phyloP scores from a whole-genome alignment of 2,329 filamentous ascomycete genomes.

The Fusarium tupiense region DNA sequence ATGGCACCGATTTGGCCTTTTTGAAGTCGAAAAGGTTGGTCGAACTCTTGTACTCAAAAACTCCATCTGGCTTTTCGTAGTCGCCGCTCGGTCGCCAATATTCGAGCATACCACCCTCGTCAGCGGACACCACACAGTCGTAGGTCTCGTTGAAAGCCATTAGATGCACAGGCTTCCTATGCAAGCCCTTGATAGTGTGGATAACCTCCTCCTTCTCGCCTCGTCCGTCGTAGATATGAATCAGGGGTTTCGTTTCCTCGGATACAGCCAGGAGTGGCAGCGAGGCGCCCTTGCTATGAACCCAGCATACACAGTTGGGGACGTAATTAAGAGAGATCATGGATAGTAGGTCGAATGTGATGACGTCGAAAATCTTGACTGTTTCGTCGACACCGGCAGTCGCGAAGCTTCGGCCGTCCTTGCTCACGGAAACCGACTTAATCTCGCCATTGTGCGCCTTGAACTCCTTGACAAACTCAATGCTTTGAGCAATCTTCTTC shows the following conservation, averaged over 20 bases:
- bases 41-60: constrained; percentile 92
- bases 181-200: constrained; percentile 81
- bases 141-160: constrained; percentile 91
- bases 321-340: constrained; percentile 81
- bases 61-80: constrained; percentile 90
- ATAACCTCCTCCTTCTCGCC: constrained; percentile 81
- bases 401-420: constrained; percentile 92
- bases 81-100: constrained; percentile 87
- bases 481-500: constrained; percentile 91
- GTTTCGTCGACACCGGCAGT: constrained; percentile 83
- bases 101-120: constrained; percentile 92
- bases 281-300: constrained; percentile 88
- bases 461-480: constrained; percentile 99
- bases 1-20: constrained; percentile 87
- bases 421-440: constrained; percentile 82
- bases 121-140: constrained; percentile 90
- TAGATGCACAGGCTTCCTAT: constrained; percentile 80
- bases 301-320: constrained; percentile 88
- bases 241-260: constrained; percentile 74
- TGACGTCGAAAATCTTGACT: constrained; percentile 82
- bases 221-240: constrained; percentile 88
- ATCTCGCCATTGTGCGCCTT: constrained; percentile 89
- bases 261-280: constrained; percentile 87
- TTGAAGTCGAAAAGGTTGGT: constrained; percentile 98
- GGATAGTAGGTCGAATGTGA: constrained; percentile 87